These are phyloP conservation scores for Sphaerulina musiva DNA, from an alignment of 2,329 filamentous ascomycete genomes.

Conservation along the genomic window DNA sequence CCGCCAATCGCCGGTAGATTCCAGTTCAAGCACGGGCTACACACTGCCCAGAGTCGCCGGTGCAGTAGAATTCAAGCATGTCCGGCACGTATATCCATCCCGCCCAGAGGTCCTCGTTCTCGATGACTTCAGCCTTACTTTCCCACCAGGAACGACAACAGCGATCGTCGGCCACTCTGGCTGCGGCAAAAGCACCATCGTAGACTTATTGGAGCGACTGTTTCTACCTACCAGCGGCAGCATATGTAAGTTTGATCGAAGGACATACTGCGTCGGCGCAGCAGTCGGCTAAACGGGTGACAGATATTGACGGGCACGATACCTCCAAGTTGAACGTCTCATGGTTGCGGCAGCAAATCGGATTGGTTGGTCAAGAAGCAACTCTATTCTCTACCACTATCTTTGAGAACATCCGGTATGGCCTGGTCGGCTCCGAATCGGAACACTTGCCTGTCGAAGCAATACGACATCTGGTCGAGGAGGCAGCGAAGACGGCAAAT, in stretches of 20 bases:
- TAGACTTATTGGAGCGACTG: slow-evolving; percentile 30
- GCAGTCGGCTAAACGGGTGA: no score
- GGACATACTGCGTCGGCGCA: no score
- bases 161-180: slow-evolving; percentile 40
- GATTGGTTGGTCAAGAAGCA: slow-evolving; percentile 47
- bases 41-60: not conserved
- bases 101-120: slow-evolving; percentile 37
- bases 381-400: slow-evolving; percentile 47
- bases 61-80: slow-evolving; percentile 33
- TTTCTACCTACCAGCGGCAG: slow-evolving; percentile 34
- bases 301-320: not conserved
- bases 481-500: slow-evolving; percentile 53
- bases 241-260: not conserved
- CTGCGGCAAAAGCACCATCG: slow-evolving; percentile 39
- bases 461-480: slow-evolving; percentile 37
- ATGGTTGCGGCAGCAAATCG: slow-evolving; percentile 31
- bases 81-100: slow-evolving; percentile 39
- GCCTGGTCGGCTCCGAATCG: slow-evolving; percentile 18
- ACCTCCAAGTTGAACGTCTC: slow-evolving; percentile 33
- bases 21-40: not conserved
- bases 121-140: slow-evolving; percentile 33
- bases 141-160: slow-evolving; percentile 32
- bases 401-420: slow-evolving; percentile 49
- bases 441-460: no score
- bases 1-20: not conserved